Conservation (phyloP, 106 monocot genomes). For the Acanthochlamys bracteata region DNA sequence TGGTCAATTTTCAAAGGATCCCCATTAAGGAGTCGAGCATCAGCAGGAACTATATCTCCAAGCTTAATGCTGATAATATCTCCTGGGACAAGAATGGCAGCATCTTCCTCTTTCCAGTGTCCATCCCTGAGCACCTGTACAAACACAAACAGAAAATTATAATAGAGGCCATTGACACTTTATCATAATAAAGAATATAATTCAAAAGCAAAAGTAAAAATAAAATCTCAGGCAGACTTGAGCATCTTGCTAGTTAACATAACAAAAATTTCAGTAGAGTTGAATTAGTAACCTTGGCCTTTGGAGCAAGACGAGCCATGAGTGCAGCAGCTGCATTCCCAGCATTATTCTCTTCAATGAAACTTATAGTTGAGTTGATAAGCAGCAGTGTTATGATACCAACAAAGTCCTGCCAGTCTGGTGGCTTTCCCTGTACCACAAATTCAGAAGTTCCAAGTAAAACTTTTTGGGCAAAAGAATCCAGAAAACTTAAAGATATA, state of each 20-base stretch:
- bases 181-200: neutral
- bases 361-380: constrained; percentile 84
- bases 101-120: constrained; percentile 73
- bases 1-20: constrained; percentile 87
- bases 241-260: too few species aligned
- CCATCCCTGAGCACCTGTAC: constrained; percentile 69
- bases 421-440: constrained; percentile 69
- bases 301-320: constrained; percentile 81
- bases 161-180: too few species aligned
- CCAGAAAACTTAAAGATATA: too few species aligned
- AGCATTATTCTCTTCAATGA: constrained; percentile 83
- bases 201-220: neutral
- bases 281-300: constrained; percentile 42
- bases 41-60: constrained; percentile 85
- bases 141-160: neutral
- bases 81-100: constrained; percentile 73
- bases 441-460: neutral
- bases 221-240: too few species aligned
- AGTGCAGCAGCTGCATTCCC: constrained; percentile 77
- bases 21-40: constrained; percentile 80
- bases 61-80: constrained; percentile 88
- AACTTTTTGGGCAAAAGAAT: too few species aligned
- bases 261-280: too few species aligned
- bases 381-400: constrained; percentile 77
- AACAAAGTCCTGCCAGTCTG: constrained; percentile 92